These are phyloP conservation scores for Penicillium sp. DNA, from an alignment of 2,329 filamentous ascomycete species.

Conservation along the genomic window DNA sequence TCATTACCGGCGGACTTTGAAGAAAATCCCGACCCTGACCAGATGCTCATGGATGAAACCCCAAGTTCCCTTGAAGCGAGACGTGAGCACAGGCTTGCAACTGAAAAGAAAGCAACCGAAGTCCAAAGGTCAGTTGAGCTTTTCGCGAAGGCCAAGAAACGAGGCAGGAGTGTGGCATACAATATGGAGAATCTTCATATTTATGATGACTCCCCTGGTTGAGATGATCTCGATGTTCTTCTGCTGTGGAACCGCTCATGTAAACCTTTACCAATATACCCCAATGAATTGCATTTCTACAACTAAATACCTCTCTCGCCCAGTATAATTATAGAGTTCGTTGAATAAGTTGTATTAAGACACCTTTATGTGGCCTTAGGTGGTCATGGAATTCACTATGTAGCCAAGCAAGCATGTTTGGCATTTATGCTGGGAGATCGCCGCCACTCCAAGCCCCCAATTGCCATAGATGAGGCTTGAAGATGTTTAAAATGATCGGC, in stretches of 20 bases:
- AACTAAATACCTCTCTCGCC: neutral
- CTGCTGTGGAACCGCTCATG: neutral
- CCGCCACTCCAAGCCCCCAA: neutral
- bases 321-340: neutral
- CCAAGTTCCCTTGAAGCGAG: slow-evolving; percentile 30
- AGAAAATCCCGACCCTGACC: slow-evolving; percentile 15
- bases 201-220: slow-evolving; percentile 17
- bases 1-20: slow-evolving; percentile 18
- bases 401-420: neutral
- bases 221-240: neutral
- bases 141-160: slow-evolving; percentile 34
- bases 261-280: slow-evolving; percentile 1
- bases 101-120: slow-evolving; percentile 34
- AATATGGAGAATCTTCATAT: slow-evolving; percentile 33
- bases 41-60: slow-evolving; percentile 20
- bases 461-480: neutral
- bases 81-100: slow-evolving; percentile 33
- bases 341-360: neutral
- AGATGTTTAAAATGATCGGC: slow-evolving; percentile 3
- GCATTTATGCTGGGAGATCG: neutral
- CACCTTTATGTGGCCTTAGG: neutral
- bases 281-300: neutral
- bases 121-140: slow-evolving; percentile 33
- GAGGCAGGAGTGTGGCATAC: slow-evolving; percentile 30
- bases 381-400: neutral